Percentiles rank a stretch among this genome's conserved stretches.
These are phyloP conservation scores for Hanseniaspora gamundiae DNA, from an alignment of 1,139 yeast species.

Conservation along the genomic window DNA sequence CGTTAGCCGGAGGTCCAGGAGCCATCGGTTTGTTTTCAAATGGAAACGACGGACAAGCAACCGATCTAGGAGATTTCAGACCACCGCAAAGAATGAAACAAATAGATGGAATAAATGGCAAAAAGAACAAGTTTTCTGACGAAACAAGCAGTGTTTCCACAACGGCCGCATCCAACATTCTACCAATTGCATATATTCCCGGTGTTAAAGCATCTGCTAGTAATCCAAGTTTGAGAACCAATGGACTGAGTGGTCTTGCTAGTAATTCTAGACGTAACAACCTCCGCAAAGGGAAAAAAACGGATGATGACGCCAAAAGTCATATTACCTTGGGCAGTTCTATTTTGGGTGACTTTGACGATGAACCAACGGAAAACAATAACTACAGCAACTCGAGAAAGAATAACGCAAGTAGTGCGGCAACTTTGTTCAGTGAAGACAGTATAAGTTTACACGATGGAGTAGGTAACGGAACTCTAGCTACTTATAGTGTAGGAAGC, in stretches of 20 bases:
- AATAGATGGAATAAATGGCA: neutral
- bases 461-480: constrained; percentile 3
- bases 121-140: constrained; percentile 3
- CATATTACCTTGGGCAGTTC: constrained; percentile 26
- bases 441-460: constrained; percentile 2
- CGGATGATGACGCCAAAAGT: constrained; percentile 21
- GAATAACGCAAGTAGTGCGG: neutral
- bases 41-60: constrained; percentile 2
- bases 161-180: constrained; percentile 61
- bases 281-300: constrained; percentile 8
- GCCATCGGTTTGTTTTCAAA: too few species aligned
- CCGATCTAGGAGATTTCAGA: constrained; percentile 1
- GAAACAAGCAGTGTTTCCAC: constrained; percentile 13
- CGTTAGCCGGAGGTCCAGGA: too few species aligned
- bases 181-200: constrained; percentile 91
- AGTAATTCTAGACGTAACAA: constrained; percentile 11
- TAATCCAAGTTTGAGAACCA: constrained; percentile 18
- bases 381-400: neutral
- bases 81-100: constrained; percentile 1
- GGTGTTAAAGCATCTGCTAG: constrained; percentile 63
- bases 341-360: constrained; percentile 21
- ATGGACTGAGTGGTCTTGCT: constrained; percentile 9
- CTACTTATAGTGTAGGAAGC: constrained; percentile 4
- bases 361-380: constrained; percentile 7
- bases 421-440: neutral